Conservation (phyloP, 2,329 filamentous ascomycete genomes). For the Berkeleyomyces basicola region DNA sequence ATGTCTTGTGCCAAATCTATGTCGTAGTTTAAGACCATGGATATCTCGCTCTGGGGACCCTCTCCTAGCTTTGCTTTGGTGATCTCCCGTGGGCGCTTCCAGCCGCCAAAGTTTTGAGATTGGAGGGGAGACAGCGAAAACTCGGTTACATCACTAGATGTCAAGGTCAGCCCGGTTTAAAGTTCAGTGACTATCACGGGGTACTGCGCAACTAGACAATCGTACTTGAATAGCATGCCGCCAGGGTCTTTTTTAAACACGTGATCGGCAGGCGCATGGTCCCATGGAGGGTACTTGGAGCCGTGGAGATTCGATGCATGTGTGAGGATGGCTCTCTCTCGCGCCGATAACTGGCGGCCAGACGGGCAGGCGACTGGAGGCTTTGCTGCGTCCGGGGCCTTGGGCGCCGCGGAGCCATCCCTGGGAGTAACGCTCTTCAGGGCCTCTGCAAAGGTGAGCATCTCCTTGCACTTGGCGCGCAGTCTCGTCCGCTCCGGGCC, state of each 20-base stretch:
- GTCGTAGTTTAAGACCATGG: constrained; percentile 40
- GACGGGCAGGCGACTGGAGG: neutral
- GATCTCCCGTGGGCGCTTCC: constrained; percentile 58
- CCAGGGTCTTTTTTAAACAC: constrained; percentile 41
- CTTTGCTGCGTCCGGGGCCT: neutral
- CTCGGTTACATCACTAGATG: constrained; percentile 45
- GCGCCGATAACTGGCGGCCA: constrained; percentile 44
- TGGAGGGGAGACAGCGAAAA: constrained; percentile 64
- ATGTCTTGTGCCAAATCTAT: constrained; percentile 89
- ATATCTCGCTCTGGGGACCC: constrained; percentile 32
- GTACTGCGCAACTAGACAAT: constrained; percentile 17
- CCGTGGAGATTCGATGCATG: constrained; percentile 68
- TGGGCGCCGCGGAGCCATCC: neutral
- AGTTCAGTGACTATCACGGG: neutral
- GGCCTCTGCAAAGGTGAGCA: constrained; percentile 56
- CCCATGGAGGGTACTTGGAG: constrained; percentile 74
- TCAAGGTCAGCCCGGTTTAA: neutral
- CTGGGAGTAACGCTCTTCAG: constrained; percentile 38
- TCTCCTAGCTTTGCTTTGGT: constrained; percentile 2
- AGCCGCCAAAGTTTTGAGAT: constrained; percentile 58
- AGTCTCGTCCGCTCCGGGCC: constrained; percentile 50
- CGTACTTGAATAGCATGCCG: constrained; percentile 46
- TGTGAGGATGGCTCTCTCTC: constrained; percentile 61
- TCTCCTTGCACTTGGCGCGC: constrained; percentile 48
- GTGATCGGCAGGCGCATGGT: constrained; percentile 36